Base-by-base conservation (phyloP, 2,329 filamentous ascomycete genomes). In the Pseudogymnoascus sp. region DNA sequence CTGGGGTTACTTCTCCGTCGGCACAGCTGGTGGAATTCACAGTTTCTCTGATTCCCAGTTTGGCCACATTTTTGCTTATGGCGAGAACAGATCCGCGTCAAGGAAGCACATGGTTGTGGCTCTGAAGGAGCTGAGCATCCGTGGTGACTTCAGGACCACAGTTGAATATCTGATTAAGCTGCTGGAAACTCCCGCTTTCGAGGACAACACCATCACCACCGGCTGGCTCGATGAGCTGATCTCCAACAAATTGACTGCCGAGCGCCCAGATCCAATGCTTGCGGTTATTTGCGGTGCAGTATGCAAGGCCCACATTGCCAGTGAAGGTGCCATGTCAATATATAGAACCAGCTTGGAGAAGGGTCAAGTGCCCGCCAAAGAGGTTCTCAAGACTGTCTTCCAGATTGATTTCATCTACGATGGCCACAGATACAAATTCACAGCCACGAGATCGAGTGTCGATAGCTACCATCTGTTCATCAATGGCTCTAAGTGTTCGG, bases 1-100 rank as follows among this genome's bases (percentile, higher is more conserved):
- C 62, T 99, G 94, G 94, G 94, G 94, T 82, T 99, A 99, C 79
- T 99, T 99, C 86, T 99, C 94, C 60, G 94, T 99, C 75, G 90
- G 92, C 79, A 94, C 92, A 8, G 88, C 92, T 62, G 93, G 92
- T 79, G 92, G 92, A 77, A 99, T 99, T 68, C 94, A 99, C 85
- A 97, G 91, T 77, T 99, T 96, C 83, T 97, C 94, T 6, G 94
- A 99, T 80, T 95, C 90, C 72, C 94, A 99, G 74, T 99, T 99
- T 70, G 94, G 94, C 78, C 94, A 99, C 78, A 99, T 99, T 69
- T 99, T 99, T 76, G 95, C 94, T 60, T 99, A 97, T 70, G 94
- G 94, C 65, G 94, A 99, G 82, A 99, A 95, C 80, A 87, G 94
- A 75, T 88, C 92, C 59, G 92, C 94, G 27, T 99, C 94, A 27